Evolutionary conservation across 2,329 filamentous ascomycete genomes (phyloP).

Genomic region (Teratosphaeria zuluensis): DNA sequence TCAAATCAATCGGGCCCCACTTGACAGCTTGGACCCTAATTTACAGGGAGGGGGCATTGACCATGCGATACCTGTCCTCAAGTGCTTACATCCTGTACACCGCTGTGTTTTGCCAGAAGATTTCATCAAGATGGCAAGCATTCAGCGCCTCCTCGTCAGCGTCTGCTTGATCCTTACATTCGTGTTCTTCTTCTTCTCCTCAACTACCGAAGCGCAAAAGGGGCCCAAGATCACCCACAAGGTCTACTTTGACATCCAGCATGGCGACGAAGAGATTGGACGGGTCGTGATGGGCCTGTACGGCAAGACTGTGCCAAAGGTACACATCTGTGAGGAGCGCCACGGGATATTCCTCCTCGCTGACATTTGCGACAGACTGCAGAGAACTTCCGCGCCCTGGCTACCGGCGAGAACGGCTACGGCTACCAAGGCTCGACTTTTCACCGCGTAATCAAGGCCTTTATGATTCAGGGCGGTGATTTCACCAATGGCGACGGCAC

Average conservation of each 20-base stretch:
- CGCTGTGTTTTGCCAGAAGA: constrained; percentile 12
- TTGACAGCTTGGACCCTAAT: not conserved
- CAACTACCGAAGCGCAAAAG: constrained; percentile 64
- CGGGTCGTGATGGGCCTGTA: constrained; percentile 75
- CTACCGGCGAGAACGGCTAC: constrained; percentile 77
- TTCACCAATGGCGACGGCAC: constrained; percentile 76
- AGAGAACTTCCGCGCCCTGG: constrained; percentile 69
- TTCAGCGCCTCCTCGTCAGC: constrained; percentile 62
- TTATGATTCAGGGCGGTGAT: constrained; percentile 89
- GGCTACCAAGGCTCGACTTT: constrained; percentile 74
- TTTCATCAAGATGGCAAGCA: constrained; percentile 57
- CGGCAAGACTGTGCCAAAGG: constrained; percentile 76
- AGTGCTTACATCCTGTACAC: not conserved
- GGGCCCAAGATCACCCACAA: constrained; percentile 50
- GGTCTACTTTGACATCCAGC: constrained; percentile 75
- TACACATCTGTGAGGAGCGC: constrained; percentile 16
- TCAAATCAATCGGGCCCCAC: not conserved
- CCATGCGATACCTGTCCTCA: not conserved
- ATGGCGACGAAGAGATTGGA: constrained; percentile 64
- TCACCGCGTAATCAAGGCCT: constrained; percentile 83
- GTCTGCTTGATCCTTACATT: constrained; percentile 68
- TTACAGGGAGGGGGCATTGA: not conserved
- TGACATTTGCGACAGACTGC: constrained; percentile 38
- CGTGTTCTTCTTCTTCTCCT: constrained; percentile 64
- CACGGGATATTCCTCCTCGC: not conserved